Conservation (phyloP, 2,329 filamentous ascomycete genomes). For the Fusarium hostae region DNA sequence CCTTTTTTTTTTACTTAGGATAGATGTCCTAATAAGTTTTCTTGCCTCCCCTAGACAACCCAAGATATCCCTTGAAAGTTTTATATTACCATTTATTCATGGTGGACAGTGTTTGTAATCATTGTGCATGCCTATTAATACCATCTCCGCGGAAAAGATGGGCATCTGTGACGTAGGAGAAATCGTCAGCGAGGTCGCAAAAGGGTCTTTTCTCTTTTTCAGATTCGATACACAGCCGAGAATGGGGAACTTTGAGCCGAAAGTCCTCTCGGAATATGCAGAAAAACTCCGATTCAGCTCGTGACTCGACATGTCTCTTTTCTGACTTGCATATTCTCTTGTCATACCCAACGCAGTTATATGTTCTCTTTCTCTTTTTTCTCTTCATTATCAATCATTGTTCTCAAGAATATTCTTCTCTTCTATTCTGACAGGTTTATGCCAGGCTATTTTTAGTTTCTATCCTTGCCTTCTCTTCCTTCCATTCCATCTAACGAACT, state of each 20-base stretch:
- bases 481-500: conserved; percentile 4
- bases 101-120: conserved; percentile 2
- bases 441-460: conserved; percentile 14
- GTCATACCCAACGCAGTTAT: background rate
- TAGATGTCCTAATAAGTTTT: too few species aligned
- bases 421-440: background rate
- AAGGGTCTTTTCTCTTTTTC: background rate
- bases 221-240: background rate
- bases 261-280: background rate
- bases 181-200: background rate
- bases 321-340: background rate
- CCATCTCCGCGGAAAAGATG: conserved; percentile 8
- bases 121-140: background rate
- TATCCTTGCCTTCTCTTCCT: background rate
- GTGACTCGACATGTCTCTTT: background rate
- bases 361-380: background rate
- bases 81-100: background rate
- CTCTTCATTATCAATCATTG: background rate
- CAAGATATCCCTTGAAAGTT: background rate
- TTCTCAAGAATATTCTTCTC: background rate
- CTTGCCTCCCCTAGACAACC: too few species aligned
- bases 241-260: background rate
- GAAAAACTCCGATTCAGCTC: background rate
- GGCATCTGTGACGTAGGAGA: conserved; percentile 1
- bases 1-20: too few species aligned